Evolutionary conservation across 768 basidiomycete genomes (phyloP), one percentile per base, ranked within the genome.

Genomic region (Coprinopsis sp.): DNA sequence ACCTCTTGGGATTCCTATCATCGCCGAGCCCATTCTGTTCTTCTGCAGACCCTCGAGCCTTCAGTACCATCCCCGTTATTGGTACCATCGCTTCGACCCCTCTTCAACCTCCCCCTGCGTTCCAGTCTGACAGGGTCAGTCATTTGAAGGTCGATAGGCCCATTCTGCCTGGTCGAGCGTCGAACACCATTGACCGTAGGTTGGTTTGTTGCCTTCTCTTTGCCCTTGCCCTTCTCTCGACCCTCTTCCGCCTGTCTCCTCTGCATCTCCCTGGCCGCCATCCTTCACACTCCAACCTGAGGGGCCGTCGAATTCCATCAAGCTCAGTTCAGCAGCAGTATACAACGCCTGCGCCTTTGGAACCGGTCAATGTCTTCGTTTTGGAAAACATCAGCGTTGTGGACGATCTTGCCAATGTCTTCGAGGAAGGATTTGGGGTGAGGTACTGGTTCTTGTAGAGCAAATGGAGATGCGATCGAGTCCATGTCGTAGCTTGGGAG

Each of bases 301-400:
- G 86, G 43, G 78, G 74, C 1, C 73, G 58, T 95, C 93, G 55
- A 93, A 91, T 58, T 89, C 87, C 55, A 87, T 80, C 46, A 91
- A 79, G 69, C 88, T 84, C 53, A 94, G 85, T 59, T 96, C 75
- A 1, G 89, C 75, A 14, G 89, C 86, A 19, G 82, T 91, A 51
- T 83, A 79, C 91, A 99, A 91, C 30, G 90, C 85, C 51, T 91
- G 86, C 0, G 95, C 90, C 51, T 84, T 86, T 79, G 77, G 33
- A 90, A 62, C 33, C 89, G 74, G 6, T 97, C 95, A 13, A 66
- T 60, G 60, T 97, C 91, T 55, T 82, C 74, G 40, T 72, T 44
- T 19, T 71, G 58, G 18, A 79, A 74, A 14, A 79, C 69, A 19
- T 74, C 64, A 0, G 85, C 81, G 46, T 90, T 88, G 57, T 88